These are phyloP conservation scores for Setaria italica DNA, from an alignment of 202 grass and related monocot genomes.

Conservation along the genomic window DNA sequence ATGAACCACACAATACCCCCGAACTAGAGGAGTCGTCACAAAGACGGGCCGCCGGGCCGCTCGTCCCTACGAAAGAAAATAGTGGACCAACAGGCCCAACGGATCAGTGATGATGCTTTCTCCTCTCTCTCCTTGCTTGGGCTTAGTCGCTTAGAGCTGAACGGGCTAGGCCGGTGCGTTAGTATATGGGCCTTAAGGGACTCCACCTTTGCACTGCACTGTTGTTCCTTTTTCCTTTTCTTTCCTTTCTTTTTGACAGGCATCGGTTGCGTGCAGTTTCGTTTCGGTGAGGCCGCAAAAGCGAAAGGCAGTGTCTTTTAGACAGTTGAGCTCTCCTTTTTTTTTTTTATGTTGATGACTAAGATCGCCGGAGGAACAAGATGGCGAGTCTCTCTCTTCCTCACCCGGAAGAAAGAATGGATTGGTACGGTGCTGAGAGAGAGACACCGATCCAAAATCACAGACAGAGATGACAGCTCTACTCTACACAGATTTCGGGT, in stretches of 20 bases:
- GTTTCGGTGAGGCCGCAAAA: constrained; percentile 7
- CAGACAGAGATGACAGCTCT: too few relatives aligned
- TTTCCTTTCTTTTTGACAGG: not conserved
- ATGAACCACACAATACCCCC: too few relatives aligned
- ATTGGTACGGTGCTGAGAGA: not conserved
- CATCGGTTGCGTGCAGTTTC: not conserved
- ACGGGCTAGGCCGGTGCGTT: not conserved
- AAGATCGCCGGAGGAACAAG: not conserved
- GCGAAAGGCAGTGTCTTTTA: not conserved
- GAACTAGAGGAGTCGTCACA: too few relatives aligned
- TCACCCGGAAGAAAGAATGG: not conserved
- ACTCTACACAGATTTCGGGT: too few relatives aligned
- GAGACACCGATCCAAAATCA: too few relatives aligned
- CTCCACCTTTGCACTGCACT: not conserved
- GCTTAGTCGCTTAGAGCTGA: not conserved
- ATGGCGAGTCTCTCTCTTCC: not conserved
- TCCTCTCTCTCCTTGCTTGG: too few relatives aligned
- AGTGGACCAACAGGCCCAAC: too few relatives aligned
- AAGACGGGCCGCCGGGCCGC: too few relatives aligned
- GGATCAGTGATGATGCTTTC: too few relatives aligned
- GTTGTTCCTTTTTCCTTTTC: not conserved
- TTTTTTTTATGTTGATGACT: too few relatives aligned
- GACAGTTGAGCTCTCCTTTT: too few relatives aligned
- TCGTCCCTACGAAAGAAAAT: too few relatives aligned
- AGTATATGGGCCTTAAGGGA: not conserved